A percentile compares a stretch with the other conserved stretches of the same genome.
These are phyloP conservation scores for Diaporthe vaccinii DNA, from an alignment of 2,329 filamentous ascomycete species.

Conservation along the genomic window DNA sequence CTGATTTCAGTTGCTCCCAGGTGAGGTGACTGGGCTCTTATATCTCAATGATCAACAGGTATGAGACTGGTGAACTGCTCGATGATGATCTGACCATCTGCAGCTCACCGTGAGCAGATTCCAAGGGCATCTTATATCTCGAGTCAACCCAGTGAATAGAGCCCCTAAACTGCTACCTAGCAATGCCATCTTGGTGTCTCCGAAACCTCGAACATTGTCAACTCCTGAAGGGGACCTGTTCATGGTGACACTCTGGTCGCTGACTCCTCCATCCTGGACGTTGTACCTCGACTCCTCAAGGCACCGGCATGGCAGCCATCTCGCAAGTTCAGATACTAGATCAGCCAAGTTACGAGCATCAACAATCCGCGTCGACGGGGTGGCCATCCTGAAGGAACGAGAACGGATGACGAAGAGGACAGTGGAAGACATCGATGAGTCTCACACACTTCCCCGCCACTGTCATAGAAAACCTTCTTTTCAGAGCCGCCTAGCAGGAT, in stretches of 20 bases:
- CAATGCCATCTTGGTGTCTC: conserved; percentile 29
- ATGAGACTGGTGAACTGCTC: conserved; percentile 4
- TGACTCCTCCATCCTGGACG: background rate
- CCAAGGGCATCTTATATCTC: conserved; percentile 36
- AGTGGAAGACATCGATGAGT: conserved; percentile 16
- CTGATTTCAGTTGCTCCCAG: background rate
- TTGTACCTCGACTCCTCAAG: conserved; percentile 28
- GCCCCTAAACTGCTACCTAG: conserved; percentile 15
- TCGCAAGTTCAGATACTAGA: background rate
- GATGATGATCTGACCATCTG: background rate
- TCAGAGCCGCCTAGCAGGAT: conserved; percentile 38
- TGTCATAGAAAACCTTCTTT: conserved; percentile 1
- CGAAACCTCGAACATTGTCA: background rate
- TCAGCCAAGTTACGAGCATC: background rate
- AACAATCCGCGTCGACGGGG: conserved; percentile 22
- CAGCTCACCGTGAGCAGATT: conserved; percentile 1
- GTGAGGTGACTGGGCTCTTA: background rate
- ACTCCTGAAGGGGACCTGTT: background rate
- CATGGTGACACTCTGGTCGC: conserved; percentile 19
- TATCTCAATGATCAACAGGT: background rate
- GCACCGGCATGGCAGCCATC: background rate
- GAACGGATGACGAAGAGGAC: background rate
- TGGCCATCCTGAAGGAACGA: conserved; percentile 39
- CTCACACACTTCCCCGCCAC: conserved; percentile 7
- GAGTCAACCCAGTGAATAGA: background rate